Base-by-base conservation (phyloP, 495 filamentous ascomycete genomes). In the Tuber calosporum region DNA sequence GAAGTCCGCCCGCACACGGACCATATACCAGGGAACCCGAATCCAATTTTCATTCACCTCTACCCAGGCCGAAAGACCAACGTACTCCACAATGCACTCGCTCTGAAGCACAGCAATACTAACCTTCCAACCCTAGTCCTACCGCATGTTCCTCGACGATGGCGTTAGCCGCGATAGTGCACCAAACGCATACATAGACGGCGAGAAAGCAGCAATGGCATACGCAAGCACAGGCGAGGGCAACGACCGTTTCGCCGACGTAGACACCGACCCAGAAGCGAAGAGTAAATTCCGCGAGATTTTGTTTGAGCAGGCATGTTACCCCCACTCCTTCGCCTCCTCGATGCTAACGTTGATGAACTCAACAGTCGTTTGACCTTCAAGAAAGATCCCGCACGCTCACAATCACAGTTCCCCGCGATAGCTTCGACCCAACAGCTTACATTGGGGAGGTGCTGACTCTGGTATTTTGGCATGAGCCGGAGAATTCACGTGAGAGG, bases 91-190 rank as follows among this genome's bases (percentile, higher is more conserved):
- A 58, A 58, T 58, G 6, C 71, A 4, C 26, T 4, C 3, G 9
- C 53, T 17, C 53, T 2, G 9, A 72, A 70, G 30, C 15, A 70
- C 9, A 70, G 9, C 66, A 42, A 36, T 9, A 43, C 39, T 72
- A 42, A 41, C 19, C 40, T 9, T 74, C 19, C 9, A 72, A 22
- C 13, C 37, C 45, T 37, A 74, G 69, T 68, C 34, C 9, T 73
- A 75, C 62, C 22, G 70, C 36, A 74, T 74, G 69, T 74, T 74
- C 70, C 30, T 75, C 39, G 73, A 75, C 34, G 73, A 75, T 15
- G 73, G 73, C 7, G 69, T 75, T 8, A 75, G 73, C n/a, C 70
- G 70, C 7, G 70, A 73, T 30, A 73, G 73, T 37, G 73, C 73
- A 19, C 53, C 72, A 30, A 41, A 73, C 36, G 43, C 41, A 20